Percentiles rank a stretch among this genome's conserved stretches.
Conservation (phyloP, 345 rosid genomes). For the Salix caprea region DNA sequence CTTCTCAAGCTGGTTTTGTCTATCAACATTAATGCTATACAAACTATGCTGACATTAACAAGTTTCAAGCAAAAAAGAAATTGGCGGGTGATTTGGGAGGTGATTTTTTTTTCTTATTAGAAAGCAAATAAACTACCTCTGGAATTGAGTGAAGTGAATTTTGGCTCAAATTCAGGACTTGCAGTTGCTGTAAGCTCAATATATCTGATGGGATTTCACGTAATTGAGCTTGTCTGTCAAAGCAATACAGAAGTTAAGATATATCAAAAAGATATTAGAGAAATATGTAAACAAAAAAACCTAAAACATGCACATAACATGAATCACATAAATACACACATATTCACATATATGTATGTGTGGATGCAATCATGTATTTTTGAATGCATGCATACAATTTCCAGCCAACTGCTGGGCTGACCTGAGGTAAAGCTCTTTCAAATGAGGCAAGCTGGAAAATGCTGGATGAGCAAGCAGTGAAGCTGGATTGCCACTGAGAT, state of each 20-base stretch:
- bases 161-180: conserved; percentile 75
- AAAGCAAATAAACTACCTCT: conserved; percentile 41
- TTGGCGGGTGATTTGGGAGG: neutral
- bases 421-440: conserved; percentile 90
- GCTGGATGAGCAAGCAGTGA: conserved; percentile 48
- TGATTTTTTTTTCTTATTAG: neutral
- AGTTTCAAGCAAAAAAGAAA: neutral
- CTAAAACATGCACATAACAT: neutral
- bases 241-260: conserved; percentile 9
- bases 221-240: conserved; percentile 65
- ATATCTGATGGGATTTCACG: conserved; percentile 62
- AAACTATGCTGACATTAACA: neutral
- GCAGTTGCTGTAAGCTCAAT: conserved; percentile 50
- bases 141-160: conserved; percentile 68
- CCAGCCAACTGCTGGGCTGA: conserved; percentile 22
- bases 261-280: conserved; percentile 7
- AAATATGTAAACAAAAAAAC: neutral
- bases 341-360: neutral
- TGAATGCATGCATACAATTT: neutral
- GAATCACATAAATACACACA: neutral
- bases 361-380: neutral
- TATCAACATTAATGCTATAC: neutral
- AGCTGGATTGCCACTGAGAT: conserved; percentile 69
- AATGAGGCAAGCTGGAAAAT: conserved; percentile 59
- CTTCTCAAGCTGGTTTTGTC: too few relatives aligned